Base-by-base conservation (phyloP, 2,329 filamentous ascomycete species). In the Venturia aucupariae region DNA sequence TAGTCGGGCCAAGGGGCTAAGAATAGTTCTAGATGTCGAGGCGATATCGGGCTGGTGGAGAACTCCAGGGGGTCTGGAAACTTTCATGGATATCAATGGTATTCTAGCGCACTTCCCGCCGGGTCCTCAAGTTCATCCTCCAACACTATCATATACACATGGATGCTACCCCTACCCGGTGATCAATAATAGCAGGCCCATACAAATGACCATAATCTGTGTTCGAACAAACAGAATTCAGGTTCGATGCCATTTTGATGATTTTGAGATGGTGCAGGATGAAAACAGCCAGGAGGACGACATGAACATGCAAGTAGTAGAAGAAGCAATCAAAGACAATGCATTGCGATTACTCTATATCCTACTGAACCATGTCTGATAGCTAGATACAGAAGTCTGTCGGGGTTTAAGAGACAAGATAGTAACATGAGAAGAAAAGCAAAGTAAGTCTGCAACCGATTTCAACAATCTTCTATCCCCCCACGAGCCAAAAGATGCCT, bases 331-430 rank as follows among this genome's bases (percentile, higher is more conserved):
- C 51, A n/a, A 57, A 57, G 51, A 22, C 30, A 57, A 57, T 57
- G 51, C 51, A 57, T n/a, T 35, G 51, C n/a, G 27, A 57, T 57
- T 57, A 57, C 27, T 57, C 27, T 35, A 57, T 57, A 57, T 57
- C 15, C 13, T 57, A 8, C 10, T 57, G 51, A 35, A 8, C 30
- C 51, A 57, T 57, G 51, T 57, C 51, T 35, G 17, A 22, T 57
- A 57, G 51, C 27, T 57, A 35, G 51, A 38, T 57, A 57, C 27
- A 57, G 46, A 27, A 57, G 51, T 35, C 51, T 57, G 51, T 35
- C 15, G 15, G 8, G 30, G 51, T 57, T 35, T 19, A 35, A 57
- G 30, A 57, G 51, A 35, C 51, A 57, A 57, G 51, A 35, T 57
- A 57, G 24, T 30, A 57, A 57, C 51, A 57, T 57, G 30, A 57